Evolutionary conservation across 306 rosid genomes (phyloP).

Genomic region (Cucumis sativus): DNA sequence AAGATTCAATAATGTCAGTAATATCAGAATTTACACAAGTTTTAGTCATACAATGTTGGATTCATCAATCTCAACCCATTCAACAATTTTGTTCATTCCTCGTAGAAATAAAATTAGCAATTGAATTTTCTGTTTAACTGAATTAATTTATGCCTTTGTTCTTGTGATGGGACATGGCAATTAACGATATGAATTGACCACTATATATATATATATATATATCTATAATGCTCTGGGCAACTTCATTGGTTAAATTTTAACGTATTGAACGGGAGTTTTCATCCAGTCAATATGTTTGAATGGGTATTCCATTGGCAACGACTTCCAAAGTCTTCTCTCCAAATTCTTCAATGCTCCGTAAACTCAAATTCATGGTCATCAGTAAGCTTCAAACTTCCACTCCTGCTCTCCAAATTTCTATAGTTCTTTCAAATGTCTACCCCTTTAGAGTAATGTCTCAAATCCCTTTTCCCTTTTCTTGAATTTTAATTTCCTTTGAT

Average conservation of each 20-base stretch:
- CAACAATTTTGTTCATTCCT: no score
- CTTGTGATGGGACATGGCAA: not conserved
- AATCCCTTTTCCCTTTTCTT: not conserved
- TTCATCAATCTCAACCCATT: no score
- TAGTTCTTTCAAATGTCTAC: constrained; percentile 41
- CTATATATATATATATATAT: no score
- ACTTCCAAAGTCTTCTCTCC: constrained; percentile 1
- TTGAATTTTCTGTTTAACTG: not conserved
- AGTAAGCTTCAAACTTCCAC: not conserved
- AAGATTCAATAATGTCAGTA: no score
- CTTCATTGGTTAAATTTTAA: not conserved
- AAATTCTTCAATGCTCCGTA: not conserved
- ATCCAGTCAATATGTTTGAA: not conserved
- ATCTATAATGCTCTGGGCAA: not conserved
- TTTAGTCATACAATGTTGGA: no score
- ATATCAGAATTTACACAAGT: no score
- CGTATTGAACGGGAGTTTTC: not conserved
- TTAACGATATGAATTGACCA: not conserved
- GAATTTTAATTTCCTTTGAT: not conserved
- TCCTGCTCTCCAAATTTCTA: not conserved
- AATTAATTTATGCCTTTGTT: not conserved
- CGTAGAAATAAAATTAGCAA: no score
- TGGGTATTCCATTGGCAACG: not conserved
- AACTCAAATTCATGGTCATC: not conserved
- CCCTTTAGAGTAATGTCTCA: constrained; percentile 47